A percentile compares a stretch with the other conserved stretches of the same genome.
Evolutionary conservation across 2,329 filamentous ascomycete genomes (phyloP).

Genomic region (Epichloe gansuensis): DNA sequence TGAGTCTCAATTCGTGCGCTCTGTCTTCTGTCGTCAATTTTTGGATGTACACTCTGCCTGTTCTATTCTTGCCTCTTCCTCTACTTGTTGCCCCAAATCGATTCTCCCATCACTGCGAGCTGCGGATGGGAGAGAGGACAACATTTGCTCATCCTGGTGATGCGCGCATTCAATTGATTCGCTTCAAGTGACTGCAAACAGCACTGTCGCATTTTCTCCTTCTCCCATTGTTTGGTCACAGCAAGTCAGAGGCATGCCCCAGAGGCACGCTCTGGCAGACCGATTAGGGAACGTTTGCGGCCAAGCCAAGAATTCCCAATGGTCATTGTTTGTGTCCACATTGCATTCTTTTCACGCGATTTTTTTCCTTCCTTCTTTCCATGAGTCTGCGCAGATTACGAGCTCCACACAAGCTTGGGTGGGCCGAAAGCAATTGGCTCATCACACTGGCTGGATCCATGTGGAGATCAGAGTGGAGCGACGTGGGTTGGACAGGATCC

Average conservation of each 20-base stretch:
- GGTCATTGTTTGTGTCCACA: constrained; percentile 9
- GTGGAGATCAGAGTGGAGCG: constrained; percentile 10
- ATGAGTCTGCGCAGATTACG: constrained; percentile 19
- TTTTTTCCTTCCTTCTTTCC: constrained; percentile 7
- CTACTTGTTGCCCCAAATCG: too few relatives aligned
- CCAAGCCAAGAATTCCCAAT: neutral
- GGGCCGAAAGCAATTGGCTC: constrained; percentile 15
- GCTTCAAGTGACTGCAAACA: neutral
- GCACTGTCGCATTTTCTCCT: neutral
- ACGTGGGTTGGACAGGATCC: neutral
- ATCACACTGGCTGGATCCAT: constrained; percentile 12
- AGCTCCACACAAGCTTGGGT: constrained; percentile 22
- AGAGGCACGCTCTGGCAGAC: neutral
- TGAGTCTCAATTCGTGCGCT: constrained; percentile 25
- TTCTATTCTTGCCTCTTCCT: neutral
- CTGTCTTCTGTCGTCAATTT: neutral
- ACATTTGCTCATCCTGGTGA: neutral
- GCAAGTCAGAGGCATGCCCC: neutral
- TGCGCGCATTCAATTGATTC: neutral
- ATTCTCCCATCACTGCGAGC: neutral
- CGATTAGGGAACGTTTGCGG: neutral
- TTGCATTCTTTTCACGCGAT: constrained; percentile 13
- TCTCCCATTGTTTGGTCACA: neutral
- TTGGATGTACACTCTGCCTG: neutral
- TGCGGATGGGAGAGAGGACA: neutral